Percentiles rank a stretch among this genome's conserved stretches.
Evolutionary conservation across 805 yeast genomes (phyloP).

Genomic region (Blastobotrys americana): DNA sequence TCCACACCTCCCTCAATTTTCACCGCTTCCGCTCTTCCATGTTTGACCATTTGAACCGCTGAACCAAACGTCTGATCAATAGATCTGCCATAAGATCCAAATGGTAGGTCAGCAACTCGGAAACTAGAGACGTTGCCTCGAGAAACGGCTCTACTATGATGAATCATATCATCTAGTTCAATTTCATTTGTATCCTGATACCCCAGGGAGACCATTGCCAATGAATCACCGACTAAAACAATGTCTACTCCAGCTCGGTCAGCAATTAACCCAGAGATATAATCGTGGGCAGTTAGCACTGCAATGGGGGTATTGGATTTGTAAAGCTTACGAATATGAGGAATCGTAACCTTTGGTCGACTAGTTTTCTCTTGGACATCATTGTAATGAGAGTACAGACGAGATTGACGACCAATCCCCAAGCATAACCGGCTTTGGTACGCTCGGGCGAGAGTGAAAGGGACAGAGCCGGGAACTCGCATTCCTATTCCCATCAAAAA

Average conservation of each 20-base stretch:
- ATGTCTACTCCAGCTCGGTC: conserved; percentile 61
- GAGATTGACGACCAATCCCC: too few species aligned
- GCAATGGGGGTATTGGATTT: conserved; percentile 36
- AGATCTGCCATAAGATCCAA: conserved; percentile 72
- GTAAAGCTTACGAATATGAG: conserved; percentile 34
- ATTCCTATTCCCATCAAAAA: too few species aligned
- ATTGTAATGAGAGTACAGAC: conserved; percentile 16
- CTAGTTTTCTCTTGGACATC: conserved; percentile 1
- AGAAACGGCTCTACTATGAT: conserved; percentile 66
- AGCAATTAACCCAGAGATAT: conserved; percentile 65
- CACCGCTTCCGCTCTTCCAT: conserved; percentile 57
- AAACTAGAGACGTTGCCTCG: conserved; percentile 63
- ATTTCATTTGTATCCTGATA: conserved; percentile 59
- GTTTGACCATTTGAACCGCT: conserved; percentile 47
- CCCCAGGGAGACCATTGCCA: conserved; percentile 89
- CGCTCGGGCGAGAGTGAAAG: too few species aligned
- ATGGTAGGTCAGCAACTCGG: conserved; percentile 79
- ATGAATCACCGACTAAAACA: conserved; percentile 80
- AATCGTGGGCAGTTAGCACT: conserved; percentile 86
- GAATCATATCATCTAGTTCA: conserved; percentile 66
- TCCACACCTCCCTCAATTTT: conserved; percentile 79
- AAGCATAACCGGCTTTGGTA: too few species aligned
- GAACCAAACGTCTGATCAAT: conserved; percentile 55
- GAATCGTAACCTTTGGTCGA: conserved; percentile 35
- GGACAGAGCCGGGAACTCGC: too few species aligned